Evolutionary conservation across 371 early-diverging fungal genomes (phyloP), one percentile per base, ranked within the genome.

Genomic region (Rhizomucor miehei): DNA sequence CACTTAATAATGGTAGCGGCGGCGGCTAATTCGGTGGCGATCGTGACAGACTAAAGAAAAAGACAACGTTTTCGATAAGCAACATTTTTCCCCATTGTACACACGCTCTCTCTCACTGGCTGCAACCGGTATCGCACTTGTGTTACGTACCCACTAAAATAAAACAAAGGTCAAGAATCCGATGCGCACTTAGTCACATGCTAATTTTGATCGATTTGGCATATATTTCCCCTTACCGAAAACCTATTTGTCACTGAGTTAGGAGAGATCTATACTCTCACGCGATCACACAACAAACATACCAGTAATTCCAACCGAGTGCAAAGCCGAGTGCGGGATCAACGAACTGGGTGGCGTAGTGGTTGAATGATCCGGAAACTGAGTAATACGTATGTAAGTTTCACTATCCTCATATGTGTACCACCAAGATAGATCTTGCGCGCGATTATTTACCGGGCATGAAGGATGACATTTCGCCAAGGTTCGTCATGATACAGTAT

Each of bases 231-330:
- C 25, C 65, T 59, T 56, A 64, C 65, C 37, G 65, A 64, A 53
- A 64, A 64, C 65, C 65, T 64, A 29, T 29, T 29, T 5, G 3
- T 3, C 8, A 29, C 29, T 34, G 1, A 50, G 35, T 11, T 19
- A 23, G 19, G 3, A 19, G 12, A 44, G 20, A 20, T n/a, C n/a
- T 41, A 41, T 38, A 23, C 25, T 56, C 36, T 39, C 19, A 44
- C 71, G 61, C 29, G 21, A 80, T 12, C 82, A 81, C 51, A 87
- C 67, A 34, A 25, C 36, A 14, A 48, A 23, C 44, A 41, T 71
- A 69, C 90, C 91, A 91, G 69, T 93, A 88, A 59, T 85, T 87
- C 91, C 88, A 92, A 44, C 91, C 93, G 25, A 92, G 73, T 29
- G 90, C 87, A 68, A 91, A 91, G 0, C 88, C 90, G 21, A 90